Percentiles rank a stretch among this genome's conserved stretches.
Evolutionary conservation across 2,329 filamentous ascomycete genomes (phyloP).

Genomic region (Ceratocystiopsis brevicomis): DNA sequence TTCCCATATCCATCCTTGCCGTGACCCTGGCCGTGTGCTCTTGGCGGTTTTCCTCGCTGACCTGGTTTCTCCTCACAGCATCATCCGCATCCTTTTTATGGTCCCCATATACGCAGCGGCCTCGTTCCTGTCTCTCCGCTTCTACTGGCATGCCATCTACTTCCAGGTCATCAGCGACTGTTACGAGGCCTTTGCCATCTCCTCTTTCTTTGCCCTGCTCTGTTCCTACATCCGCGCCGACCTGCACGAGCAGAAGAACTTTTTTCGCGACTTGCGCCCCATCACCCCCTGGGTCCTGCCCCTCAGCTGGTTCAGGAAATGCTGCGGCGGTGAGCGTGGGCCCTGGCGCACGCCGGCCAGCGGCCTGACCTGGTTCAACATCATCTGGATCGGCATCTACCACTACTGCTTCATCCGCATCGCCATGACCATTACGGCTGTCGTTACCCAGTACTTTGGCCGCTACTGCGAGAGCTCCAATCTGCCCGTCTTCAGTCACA

Average conservation of each 20-base stretch:
- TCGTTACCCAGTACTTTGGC: conserved; percentile 48
- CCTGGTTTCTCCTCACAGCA: conserved; percentile 25
- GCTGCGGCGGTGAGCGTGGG: conserved; percentile 49
- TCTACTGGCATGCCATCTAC: conserved; percentile 62
- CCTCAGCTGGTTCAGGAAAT: conserved; percentile 48
- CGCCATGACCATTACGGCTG: conserved; percentile 59
- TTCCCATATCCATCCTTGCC: conserved; percentile 5
- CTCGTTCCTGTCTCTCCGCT: conserved; percentile 53
- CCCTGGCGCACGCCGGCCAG: conserved; percentile 57
- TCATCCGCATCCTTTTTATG: conserved; percentile 80
- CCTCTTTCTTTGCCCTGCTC: conserved; percentile 67
- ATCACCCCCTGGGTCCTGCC: conserved; percentile 59
- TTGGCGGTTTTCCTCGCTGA: background rate
- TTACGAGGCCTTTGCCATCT: conserved; percentile 78
- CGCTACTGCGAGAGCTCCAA: conserved; percentile 65
- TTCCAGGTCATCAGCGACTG: conserved; percentile 66
- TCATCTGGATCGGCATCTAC: conserved; percentile 65
- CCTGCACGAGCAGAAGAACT: conserved; percentile 64
- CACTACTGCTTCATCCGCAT: conserved; percentile 74
- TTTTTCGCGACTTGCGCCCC: conserved; percentile 50
- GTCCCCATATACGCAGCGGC: conserved; percentile 63
- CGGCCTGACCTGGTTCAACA: conserved; percentile 80
- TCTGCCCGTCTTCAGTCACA: conserved; percentile 59
- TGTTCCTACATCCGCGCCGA: conserved; percentile 65
- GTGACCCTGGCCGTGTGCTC: background rate